Percentiles rank a stretch among this genome's conserved stretches.
These are phyloP conservation scores for Gossypium thurberi DNA, from an alignment of 345 rosid genomes.

Conservation along the genomic window DNA sequence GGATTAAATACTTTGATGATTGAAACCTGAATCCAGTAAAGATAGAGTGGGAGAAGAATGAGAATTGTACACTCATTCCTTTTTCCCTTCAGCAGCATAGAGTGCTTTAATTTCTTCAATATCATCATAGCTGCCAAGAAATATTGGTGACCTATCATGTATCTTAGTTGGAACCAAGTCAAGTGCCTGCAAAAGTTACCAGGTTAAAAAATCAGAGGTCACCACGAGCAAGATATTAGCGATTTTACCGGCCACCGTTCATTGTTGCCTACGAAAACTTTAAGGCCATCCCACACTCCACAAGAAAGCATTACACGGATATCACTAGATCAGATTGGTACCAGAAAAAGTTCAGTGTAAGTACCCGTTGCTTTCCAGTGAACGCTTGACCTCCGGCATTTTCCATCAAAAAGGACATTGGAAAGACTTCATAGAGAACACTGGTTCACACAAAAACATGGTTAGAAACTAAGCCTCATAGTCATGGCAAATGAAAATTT, in stretches of 20 bases:
- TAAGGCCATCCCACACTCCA: too few species aligned
- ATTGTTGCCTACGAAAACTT: background rate
- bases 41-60: background rate
- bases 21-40: background rate
- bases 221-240: background rate
- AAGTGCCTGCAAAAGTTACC: constrained; percentile 54
- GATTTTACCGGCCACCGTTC: background rate
- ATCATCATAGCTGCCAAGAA: constrained; percentile 91
- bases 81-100: constrained; percentile 54
- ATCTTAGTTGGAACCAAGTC: constrained; percentile 70
- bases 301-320: background rate
- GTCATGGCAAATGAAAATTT: background rate
- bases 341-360: background rate
- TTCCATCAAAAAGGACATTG: constrained; percentile 96
- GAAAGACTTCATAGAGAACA: constrained; percentile 94
- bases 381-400: constrained; percentile 97
- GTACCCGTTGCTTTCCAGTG: constrained; percentile 84
- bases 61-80: constrained; percentile 20
- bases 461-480: background rate
- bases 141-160: constrained; percentile 87
- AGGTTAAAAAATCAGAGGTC: background rate
- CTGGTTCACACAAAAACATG: constrained; percentile 26
- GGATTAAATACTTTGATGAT: background rate
- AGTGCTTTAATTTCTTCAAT: constrained; percentile 86
- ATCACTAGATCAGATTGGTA: background rate